Evolutionary conservation across 192 early-diverging fungal genomes (phyloP), one percentile per base, ranked within the genome.

Genomic region (Backusella morwellensis): DNA sequence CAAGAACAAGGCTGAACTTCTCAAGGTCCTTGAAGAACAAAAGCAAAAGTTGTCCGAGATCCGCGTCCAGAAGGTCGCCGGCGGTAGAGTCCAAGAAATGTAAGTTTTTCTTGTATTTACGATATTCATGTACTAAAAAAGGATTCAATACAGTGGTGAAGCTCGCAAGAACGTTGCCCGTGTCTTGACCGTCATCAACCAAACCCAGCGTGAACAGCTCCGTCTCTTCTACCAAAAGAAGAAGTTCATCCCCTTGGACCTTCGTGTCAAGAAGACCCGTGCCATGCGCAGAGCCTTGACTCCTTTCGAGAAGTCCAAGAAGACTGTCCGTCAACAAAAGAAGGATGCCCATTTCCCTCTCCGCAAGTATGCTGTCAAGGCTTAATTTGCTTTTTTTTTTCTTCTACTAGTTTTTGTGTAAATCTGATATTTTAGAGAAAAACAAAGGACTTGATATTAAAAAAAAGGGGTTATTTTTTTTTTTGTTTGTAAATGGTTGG

Each of bases 201-300:
- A 98, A 83, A 94, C 93, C 83, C 91, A 95, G 82, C 94, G 96
- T 79, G 92, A 91, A 35, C 91, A 95, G n/a, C 91, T 96, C 73
- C 95, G 95, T 79, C 84, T 91, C 72, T 93, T 92, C 91, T 98
- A 96, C 91, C 91, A 93, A 82, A 90, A 91, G 83, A 98, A 96
- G 92, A 98, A 98, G 92, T 94, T 95, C 89, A 80, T 90, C 50
- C 98, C 98, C 75, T 87, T 97, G 78, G 98, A 99, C 88, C 94
- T 99, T 87, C 95, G 98, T 83, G 88, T 87, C 84, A 99, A 99
- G 94, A 96, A 96, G 92, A 99, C 97, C 78, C 96, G 98, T 84
- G 98, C 98, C 78, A 93, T 98, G 86, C 96, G 98, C 74, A 95
- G 97, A 81, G 92, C 93, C 76, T 88, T 99, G 87, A 96, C 96